Conservation (phyloP, 1,284 basidiomycete species). For the Ceratobasidium sp. region DNA sequence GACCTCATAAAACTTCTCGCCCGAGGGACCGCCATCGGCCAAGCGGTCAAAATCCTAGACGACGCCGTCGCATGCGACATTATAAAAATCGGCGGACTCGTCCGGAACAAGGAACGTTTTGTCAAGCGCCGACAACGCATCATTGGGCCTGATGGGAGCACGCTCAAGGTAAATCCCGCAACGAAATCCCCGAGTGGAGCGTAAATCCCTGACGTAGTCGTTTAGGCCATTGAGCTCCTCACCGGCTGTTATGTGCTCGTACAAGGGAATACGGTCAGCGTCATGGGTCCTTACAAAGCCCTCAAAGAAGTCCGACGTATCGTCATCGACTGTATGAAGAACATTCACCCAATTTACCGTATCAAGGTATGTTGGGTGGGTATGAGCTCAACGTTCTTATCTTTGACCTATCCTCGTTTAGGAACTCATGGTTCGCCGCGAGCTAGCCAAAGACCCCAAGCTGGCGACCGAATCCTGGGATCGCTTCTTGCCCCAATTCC, state of each 20-base stretch:
- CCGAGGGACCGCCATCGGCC: constrained; percentile 82
- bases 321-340: constrained; percentile 98
- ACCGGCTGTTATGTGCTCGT: constrained; percentile 98
- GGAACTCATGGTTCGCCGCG: constrained; percentile 99
- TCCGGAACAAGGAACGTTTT: constrained; percentile 96
- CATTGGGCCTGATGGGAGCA: constrained; percentile 95
- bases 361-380: constrained; percentile 94
- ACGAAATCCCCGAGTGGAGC: constrained; percentile 25
- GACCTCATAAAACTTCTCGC: constrained; percentile 97
- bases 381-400: constrained; percentile 28
- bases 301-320: constrained; percentile 96
- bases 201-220: constrained; percentile 15
- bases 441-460: constrained; percentile 98
- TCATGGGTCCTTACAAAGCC: constrained; percentile 95
- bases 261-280: constrained; percentile 97
- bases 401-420: constrained; percentile 48
- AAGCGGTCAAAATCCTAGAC: constrained; percentile 91
- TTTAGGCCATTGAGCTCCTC: constrained; percentile 92
- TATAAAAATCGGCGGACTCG: constrained; percentile 95
- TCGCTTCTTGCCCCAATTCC: constrained; percentile 95
- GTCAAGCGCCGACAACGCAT: constrained; percentile 96
- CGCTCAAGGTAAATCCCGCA: constrained; percentile 91
- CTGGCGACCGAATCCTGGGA: constrained; percentile 96
- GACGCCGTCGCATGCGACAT: constrained; percentile 95
- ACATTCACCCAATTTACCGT: constrained; percentile 98